These are phyloP conservation scores for Alternaria sp. DNA, from an alignment of 2,329 filamentous ascomycete species.

Conservation along the genomic window DNA sequence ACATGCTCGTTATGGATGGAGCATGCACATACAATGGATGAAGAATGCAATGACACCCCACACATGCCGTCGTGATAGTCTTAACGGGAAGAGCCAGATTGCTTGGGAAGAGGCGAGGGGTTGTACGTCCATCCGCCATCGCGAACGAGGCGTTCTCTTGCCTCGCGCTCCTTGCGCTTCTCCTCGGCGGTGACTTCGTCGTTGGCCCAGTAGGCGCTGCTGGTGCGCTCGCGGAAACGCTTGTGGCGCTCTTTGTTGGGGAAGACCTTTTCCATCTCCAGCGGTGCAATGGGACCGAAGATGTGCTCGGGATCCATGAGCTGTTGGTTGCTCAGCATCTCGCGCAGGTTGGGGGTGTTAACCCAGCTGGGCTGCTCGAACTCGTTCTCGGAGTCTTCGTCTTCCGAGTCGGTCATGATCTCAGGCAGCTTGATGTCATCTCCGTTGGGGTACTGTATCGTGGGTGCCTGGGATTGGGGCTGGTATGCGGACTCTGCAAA, in stretches of 20 bases:
- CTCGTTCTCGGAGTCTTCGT: constrained; percentile 72
- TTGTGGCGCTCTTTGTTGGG: constrained; percentile 75
- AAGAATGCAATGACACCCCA: neutral
- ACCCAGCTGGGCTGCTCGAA: constrained; percentile 82
- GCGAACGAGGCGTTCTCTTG: constrained; percentile 76
- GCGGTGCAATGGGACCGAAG: constrained; percentile 84
- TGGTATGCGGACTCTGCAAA: constrained; percentile 72
- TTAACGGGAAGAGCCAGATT: constrained; percentile 21
- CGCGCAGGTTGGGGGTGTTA: constrained; percentile 80
- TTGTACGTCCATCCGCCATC: constrained; percentile 77
- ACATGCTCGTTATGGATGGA: neutral
- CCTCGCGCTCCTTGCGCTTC: constrained; percentile 78
- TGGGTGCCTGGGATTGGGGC: constrained; percentile 59
- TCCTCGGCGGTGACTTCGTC: constrained; percentile 89
- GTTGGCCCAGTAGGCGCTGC: constrained; percentile 90
- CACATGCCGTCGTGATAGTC: neutral
- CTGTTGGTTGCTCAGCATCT: constrained; percentile 80
- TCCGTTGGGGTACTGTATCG: constrained; percentile 83
- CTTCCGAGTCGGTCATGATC: constrained; percentile 92
- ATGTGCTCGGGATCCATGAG: constrained; percentile 81
- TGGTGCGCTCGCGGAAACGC: constrained; percentile 88
- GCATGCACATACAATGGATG: neutral
- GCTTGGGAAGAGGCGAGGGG: constrained; percentile 37
- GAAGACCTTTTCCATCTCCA: constrained; percentile 98
- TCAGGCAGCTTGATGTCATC: constrained; percentile 92